These are phyloP conservation scores for Dryas drummondii DNA, from an alignment of 306 rosid genomes.

Conservation along the genomic window DNA sequence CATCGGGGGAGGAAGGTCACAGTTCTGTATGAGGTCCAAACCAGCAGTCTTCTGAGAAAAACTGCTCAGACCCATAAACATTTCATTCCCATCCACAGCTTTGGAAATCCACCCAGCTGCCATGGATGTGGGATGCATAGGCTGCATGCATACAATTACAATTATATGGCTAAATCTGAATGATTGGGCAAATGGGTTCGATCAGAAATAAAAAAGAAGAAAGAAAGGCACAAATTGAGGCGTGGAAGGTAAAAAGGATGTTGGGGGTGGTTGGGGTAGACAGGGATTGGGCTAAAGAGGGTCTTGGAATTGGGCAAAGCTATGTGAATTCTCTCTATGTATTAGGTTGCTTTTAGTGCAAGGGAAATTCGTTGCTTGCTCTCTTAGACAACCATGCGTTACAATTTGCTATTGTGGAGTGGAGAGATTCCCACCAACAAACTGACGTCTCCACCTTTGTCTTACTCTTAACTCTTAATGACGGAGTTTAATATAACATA, in stretches of 20 bases:
- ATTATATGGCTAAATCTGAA: background rate
- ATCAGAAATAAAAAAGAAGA: constrained; percentile 5
- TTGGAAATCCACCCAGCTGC: constrained; percentile 23
- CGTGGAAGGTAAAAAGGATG: constrained; percentile 36
- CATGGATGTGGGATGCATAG: constrained; percentile 20
- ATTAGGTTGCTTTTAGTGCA: constrained; percentile 34
- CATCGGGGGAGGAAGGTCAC: constrained; percentile 94
- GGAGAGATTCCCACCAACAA: constrained; percentile 13
- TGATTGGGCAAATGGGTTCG: constrained; percentile 9
- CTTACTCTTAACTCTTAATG: background rate
- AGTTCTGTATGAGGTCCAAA: constrained; percentile 71
- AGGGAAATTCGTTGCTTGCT: constrained; percentile 50
- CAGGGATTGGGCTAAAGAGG: background rate
- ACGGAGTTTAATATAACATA: background rate
- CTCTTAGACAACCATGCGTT: constrained; percentile 23
- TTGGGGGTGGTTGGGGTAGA: constrained; percentile 29
- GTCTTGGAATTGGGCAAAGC: background rate
- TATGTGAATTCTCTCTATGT: background rate
- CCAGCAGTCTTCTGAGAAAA: constrained; percentile 43
- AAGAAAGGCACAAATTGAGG: constrained; percentile 26
- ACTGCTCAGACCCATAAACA: constrained; percentile 40
- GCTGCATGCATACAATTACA: no score
- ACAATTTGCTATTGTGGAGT: background rate
- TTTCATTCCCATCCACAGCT: constrained; percentile 29
- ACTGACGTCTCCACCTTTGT: constrained; percentile 12